Evolutionary conservation across 768 basidiomycete species (phyloP).

Genomic region (Russula emetica): DNA sequence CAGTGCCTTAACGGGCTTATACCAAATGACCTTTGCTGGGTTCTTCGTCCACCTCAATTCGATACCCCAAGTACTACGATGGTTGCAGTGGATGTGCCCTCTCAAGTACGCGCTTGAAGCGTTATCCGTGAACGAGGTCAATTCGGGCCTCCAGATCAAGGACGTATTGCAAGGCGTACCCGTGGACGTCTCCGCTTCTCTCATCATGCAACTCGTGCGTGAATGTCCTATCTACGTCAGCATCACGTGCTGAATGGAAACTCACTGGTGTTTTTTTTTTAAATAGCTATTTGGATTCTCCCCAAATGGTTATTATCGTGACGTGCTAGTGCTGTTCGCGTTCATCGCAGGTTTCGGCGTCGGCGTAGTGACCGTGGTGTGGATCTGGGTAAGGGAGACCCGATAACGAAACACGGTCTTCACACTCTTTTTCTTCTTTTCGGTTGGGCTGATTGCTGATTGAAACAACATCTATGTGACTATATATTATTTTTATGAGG

Average conservation of each 20-base stretch:
- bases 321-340: constrained; percentile 81
- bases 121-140: constrained; percentile 87
- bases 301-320: constrained; percentile 76
- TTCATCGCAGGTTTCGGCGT: constrained; percentile 79
- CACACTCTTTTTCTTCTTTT: background rate
- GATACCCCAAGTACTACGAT: constrained; percentile 88
- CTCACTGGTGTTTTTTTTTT: background rate
- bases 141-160: constrained; percentile 77
- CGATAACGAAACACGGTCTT: constrained; percentile 40
- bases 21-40: constrained; percentile 85
- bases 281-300: constrained; percentile 82
- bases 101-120: constrained; percentile 84
- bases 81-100: constrained; percentile 89
- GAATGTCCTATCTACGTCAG: background rate
- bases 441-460: background rate
- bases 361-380: constrained; percentile 70
- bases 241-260: constrained; percentile 3
- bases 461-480: constrained; percentile 14
- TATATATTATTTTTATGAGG: constrained; percentile 9
- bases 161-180: constrained; percentile 80
- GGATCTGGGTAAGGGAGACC: constrained; percentile 71
- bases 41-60: constrained; percentile 85
- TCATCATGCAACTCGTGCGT: constrained; percentile 83
- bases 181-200: constrained; percentile 67
- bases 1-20: constrained; percentile 68